A percentile compares a stretch with the other conserved stretches of the same genome.
phyloP scores from a whole-genome alignment of 371 early-diverging fungal genomes.

The Gilbertella persicaria region DNA sequence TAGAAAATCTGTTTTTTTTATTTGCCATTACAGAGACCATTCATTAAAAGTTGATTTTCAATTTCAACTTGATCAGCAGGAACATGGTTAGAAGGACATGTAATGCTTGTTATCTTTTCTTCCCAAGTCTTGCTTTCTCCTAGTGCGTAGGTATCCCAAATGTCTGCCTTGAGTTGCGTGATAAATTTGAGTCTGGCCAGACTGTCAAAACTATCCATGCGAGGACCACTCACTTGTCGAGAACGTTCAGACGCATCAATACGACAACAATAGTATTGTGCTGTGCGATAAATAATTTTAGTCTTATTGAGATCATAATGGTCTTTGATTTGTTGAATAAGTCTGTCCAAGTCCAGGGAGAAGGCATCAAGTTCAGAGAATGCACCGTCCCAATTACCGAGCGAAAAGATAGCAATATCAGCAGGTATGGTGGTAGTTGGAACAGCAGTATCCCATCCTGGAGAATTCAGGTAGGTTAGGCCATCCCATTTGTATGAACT shows the following conservation, averaged over 20 bases:
- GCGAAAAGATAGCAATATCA: slow-evolving; percentile 39
- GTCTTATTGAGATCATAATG: slow-evolving; percentile 30
- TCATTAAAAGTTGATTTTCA: slow-evolving; percentile 53
- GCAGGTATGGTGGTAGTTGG: slow-evolving; percentile 8
- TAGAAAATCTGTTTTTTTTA: slow-evolving; percentile 8
- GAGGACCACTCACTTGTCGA: slow-evolving; percentile 38
- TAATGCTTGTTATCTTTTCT: slow-evolving; percentile 27
- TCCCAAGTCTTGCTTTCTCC: slow-evolving; percentile 39
- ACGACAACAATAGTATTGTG: slow-evolving; percentile 59
- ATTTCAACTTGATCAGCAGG: slow-evolving; percentile 46
- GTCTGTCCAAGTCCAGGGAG: slow-evolving; percentile 22
- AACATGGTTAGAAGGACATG: slow-evolving; percentile 51
- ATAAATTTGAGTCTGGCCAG: slow-evolving; percentile 26
- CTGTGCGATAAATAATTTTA: slow-evolving; percentile 49
- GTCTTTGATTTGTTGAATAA: slow-evolving; percentile 27
- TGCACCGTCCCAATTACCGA: slow-evolving; percentile 60
- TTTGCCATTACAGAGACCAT: slow-evolving; percentile 32
- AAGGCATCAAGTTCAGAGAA: slow-evolving; percentile 38
- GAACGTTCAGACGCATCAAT: slow-evolving; percentile 36
- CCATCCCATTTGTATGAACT: slow-evolving; percentile 56
- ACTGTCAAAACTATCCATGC: slow-evolving; percentile 43
- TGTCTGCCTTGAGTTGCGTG: slow-evolving; percentile 25
- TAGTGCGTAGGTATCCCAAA: slow-evolving; percentile 46
- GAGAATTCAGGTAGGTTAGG: slow-evolving; percentile 43
- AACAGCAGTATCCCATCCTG: slow-evolving; percentile 35